These are phyloP conservation scores for Uronychia setigera DNA, from an alignment of 73 alveolate species.

Conservation along the genomic window DNA sequence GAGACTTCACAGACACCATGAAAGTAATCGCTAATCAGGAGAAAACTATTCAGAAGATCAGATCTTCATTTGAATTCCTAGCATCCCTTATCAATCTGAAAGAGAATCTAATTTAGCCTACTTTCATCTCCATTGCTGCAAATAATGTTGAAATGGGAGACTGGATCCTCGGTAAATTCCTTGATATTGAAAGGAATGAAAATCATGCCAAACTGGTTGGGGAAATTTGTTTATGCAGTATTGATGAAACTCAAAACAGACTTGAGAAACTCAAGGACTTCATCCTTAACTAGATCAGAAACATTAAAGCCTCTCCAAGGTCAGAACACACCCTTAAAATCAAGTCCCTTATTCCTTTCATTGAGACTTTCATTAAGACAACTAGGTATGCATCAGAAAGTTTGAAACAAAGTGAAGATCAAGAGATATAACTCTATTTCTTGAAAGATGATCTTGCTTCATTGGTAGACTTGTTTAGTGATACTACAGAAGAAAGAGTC, in stretches of 20 bases:
- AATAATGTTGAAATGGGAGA: conserved; percentile 53
- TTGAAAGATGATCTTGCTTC: not conserved
- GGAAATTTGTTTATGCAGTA: conserved; percentile 31
- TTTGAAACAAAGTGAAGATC: not conserved
- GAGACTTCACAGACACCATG: conserved; percentile 34
- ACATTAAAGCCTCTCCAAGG: not conserved
- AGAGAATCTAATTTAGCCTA: conserved; percentile 50
- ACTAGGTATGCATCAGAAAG: conserved; percentile 32
- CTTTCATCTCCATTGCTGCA: conserved; percentile 50
- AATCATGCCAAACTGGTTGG: conserved; percentile 54
- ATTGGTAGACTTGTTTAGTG: not conserved
- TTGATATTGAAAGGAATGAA: not conserved
- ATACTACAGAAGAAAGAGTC: not conserved
- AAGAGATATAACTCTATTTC: not conserved
- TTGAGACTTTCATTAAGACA: conserved; percentile 18
- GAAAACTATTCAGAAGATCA: conserved; percentile 43
- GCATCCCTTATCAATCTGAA: conserved; percentile 24
- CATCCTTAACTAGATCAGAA: conserved; percentile 8
- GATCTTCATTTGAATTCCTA: conserved; percentile 25
- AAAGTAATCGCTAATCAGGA: conserved; percentile 44
- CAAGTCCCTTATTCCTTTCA: conserved; percentile 23
- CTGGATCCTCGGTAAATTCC: conserved; percentile 39
- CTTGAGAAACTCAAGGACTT: conserved; percentile 18
- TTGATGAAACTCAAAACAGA: conserved; percentile 19
- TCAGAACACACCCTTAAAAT: conserved; percentile 18